Base-by-base conservation (phyloP, 352 stramenopile species). In the Blastocystis sp. region DNA sequence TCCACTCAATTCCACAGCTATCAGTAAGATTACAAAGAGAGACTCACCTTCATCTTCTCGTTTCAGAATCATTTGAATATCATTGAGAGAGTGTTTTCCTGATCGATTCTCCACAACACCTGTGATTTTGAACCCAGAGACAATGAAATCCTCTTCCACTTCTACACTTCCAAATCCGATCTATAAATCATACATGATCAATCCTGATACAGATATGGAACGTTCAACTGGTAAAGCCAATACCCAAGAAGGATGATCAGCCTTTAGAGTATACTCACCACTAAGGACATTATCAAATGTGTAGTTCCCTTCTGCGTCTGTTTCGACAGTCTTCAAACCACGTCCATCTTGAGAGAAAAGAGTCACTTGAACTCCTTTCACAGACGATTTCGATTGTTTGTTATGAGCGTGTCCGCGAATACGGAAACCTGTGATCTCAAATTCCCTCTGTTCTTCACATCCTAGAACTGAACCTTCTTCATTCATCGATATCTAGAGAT, bases 351-450 rank as follows among this genome's bases (percentile, higher is more conserved):
- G 16, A 0, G 66, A 78, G 14, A 78, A 46, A 0, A 78, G 66
- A 29, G 21, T 54, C 19, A 78, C 2, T 11, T 16, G 16, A n/a
- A 78, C 12, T 16, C 66, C 66, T 29, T 78, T 56, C 19, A 39
- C 12, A 6, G 66, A 11, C 43, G 46, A n/a, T 14, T 5, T 19
- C 19, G 66, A 56, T 7, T 56, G 35, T 7, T 27, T 27, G 43
- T 78, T 16, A 29, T 57, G 29, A 29, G 66, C 46, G 43, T 78
- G 66, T 16, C 66, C 66, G 43, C 21, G 12, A 46, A 78, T 7
- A 29, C 14, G 66, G 66, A 78, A 78, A 29, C 66, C 66, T 0
- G 66, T 78, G 37, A 78, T 58, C 66, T 78, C 66, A 58, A 78
- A 78, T 46, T 35, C 37, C 37, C 19, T 57, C 19, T 58, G 24